phyloP scores from a whole-genome alignment of 495 filamentous ascomycete species.

The Hypoxylon lenormandii region DNA sequence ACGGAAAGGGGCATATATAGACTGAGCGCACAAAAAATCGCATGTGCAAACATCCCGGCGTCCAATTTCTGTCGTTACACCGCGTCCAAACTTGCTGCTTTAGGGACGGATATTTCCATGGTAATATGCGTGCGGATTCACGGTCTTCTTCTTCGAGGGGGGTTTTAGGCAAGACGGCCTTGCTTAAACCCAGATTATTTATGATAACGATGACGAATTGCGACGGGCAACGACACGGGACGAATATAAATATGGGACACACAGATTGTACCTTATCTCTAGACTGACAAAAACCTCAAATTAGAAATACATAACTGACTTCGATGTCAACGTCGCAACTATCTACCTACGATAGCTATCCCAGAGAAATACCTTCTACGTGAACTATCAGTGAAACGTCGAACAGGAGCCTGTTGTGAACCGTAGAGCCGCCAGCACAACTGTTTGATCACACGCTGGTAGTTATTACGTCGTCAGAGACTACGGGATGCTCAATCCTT shows the following conservation, averaged over 20 bases:
- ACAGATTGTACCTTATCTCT: constrained; percentile 42
- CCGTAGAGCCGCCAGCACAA: too few relatives aligned
- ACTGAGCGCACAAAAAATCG: neutral
- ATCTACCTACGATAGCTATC: neutral
- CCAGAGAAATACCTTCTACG: neutral
- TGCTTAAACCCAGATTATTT: neutral
- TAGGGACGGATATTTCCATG: neutral
- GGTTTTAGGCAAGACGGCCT: neutral
- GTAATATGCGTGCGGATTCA: constrained; percentile 1
- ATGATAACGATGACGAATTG: constrained; percentile 5
- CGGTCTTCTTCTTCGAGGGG: neutral
- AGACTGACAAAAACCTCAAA: constrained; percentile 27
- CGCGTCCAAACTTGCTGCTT: neutral
- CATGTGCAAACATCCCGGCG: constrained; percentile 4
- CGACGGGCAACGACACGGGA: neutral
- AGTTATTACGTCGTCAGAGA: too few relatives aligned
- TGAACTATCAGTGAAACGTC: too few relatives aligned
- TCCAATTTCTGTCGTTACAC: neutral
- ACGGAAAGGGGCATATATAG: constrained; percentile 10
- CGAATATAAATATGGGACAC: constrained; percentile 6
- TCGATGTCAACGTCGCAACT: neutral
- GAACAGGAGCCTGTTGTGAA: too few relatives aligned
- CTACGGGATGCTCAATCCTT: too few relatives aligned
- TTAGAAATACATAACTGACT: constrained; percentile 16
- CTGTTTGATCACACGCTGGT: too few relatives aligned